Percentiles rank a stretch among this genome's conserved stretches.
phyloP scores from a whole-genome alignment of 23 red algal genomes.

The Gracilariopsis chorda region DNA sequence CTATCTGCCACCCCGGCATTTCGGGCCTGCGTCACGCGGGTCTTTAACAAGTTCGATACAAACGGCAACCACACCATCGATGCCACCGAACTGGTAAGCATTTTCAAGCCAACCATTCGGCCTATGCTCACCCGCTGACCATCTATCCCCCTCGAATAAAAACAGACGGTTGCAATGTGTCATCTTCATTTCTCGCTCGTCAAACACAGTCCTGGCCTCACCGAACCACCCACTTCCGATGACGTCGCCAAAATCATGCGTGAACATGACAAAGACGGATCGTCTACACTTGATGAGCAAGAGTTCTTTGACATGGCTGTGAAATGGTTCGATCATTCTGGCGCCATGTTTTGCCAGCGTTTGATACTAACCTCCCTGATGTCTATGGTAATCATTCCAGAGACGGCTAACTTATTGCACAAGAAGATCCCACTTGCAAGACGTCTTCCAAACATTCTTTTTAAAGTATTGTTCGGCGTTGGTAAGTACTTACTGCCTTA shows the following conservation, averaged over 20 bases:
- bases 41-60: slow-evolving; percentile 35
- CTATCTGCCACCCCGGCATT: slow-evolving; percentile 8
- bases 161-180: slow-evolving; percentile 33
- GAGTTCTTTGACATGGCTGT: slow-evolving; percentile 33
- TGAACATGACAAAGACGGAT: slow-evolving; percentile 17
- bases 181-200: slow-evolving; percentile 25
- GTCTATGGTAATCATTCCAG: slow-evolving; percentile 34
- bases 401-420: not conserved
- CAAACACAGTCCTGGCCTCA: not conserved
- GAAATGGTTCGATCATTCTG: slow-evolving; percentile 23
- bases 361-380: not conserved
- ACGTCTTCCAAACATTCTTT: not conserved
- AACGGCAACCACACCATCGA: not conserved
- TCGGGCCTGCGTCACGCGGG: not conserved
- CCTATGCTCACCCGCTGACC: not conserved
- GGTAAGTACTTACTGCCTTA: not conserved
- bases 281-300: not conserved
- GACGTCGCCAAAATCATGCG: not conserved
- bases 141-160: not conserved
- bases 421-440: not conserved
- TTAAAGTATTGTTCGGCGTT: slow-evolving; percentile 45
- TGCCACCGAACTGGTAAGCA: slow-evolving; percentile 22
- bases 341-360: not conserved
- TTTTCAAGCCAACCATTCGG: too few relatives aligned
- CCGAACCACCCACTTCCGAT: not conserved